Conservation (phyloP, 1,284 basidiomycete species). For the Ceratobasidium sp. region DNA sequence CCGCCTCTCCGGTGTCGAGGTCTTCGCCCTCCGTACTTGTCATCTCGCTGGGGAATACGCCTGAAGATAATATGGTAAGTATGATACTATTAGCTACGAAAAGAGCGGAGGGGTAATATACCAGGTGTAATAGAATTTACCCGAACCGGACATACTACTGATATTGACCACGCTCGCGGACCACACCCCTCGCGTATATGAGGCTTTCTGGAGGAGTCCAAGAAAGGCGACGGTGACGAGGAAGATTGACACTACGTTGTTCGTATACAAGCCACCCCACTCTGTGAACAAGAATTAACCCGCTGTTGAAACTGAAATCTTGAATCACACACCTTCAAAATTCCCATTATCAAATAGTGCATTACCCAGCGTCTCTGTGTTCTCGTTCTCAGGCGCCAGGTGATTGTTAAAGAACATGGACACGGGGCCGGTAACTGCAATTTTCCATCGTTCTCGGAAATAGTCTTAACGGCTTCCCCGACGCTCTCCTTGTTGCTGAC, state of each 20-base stretch:
- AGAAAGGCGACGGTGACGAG: conserved; percentile 82
- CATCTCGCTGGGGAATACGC: conserved; percentile 71
- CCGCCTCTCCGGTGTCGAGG: neutral
- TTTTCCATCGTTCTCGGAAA: conserved; percentile 72
- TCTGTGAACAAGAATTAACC: neutral
- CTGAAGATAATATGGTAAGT: conserved; percentile 57
- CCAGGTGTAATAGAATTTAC: conserved; percentile 17
- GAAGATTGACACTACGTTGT: conserved; percentile 79
- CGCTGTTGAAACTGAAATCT: too few relatives aligned
- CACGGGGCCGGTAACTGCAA: conserved; percentile 54
- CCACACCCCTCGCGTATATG: conserved; percentile 58
- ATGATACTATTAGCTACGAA: neutral
- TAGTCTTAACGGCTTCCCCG: conserved; percentile 64
- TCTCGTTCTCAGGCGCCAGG: too few relatives aligned
- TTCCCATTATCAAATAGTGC: too few relatives aligned
- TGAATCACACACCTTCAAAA: too few relatives aligned
- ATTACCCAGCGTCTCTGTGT: too few relatives aligned
- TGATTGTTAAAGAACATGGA: too few relatives aligned
- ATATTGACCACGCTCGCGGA: conserved; percentile 78
- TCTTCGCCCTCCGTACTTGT: conserved; percentile 59
- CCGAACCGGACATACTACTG: conserved; percentile 71
- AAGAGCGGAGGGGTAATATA: conserved; percentile 57
- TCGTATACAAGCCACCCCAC: conserved; percentile 36
- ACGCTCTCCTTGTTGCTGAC: conserved; percentile 78
- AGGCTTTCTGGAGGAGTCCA: conserved; percentile 68